Evolutionary conservation across 164 flowering plant species (phyloP), one percentile per base, ranked within the genome.

Genomic region (Amborella trichopoda): DNA sequence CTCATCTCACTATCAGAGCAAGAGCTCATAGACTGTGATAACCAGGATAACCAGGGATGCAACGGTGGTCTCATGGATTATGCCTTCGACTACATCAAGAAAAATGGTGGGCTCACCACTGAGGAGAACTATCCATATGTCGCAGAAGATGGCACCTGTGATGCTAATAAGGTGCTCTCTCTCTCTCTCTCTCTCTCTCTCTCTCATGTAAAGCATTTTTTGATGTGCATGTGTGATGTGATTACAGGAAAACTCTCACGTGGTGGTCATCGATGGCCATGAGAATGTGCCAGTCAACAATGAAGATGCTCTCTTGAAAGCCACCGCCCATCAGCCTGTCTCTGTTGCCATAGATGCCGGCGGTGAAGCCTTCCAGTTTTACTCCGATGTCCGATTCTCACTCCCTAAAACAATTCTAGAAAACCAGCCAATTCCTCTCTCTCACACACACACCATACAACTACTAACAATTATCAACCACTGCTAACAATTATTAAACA

Each of bases 371-470:
- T 75, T 84, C 65, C 90, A 80, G 48, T 80, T 88, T 66, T 88
- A 88, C 58, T 71, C 80, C 0, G 82, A 78, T 87, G 93, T 81
- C n/a, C n/a, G n/a, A n/a, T n/a, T n/a, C n/a, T n/a, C n/a, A n/a
- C n/a, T n/a, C n/a, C n/a, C n/a, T n/a, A n/a, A n/a, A n/a, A n/a
- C n/a, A n/a, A n/a, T n/a, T n/a, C n/a, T n/a, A n/a, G n/a, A n/a
- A n/a, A n/a, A n/a, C n/a, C n/a, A n/a, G n/a, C n/a, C n/a, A n/a
- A n/a, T n/a, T n/a, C n/a, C n/a, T n/a, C n/a, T n/a, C n/a, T n/a
- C n/a, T n/a, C n/a, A n/a, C n/a, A n/a, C n/a, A n/a, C n/a, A n/a
- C n/a, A n/a, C n/a, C n/a, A n/a, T n/a, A n/a, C n/a, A n/a, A n/a
- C n/a, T n/a, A n/a, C n/a, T n/a, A n/a, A n/a, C n/a, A n/a, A n/a